phyloP scores from a whole-genome alignment of 2,329 filamentous ascomycete genomes.

The Aureobasidium musti region DNA sequence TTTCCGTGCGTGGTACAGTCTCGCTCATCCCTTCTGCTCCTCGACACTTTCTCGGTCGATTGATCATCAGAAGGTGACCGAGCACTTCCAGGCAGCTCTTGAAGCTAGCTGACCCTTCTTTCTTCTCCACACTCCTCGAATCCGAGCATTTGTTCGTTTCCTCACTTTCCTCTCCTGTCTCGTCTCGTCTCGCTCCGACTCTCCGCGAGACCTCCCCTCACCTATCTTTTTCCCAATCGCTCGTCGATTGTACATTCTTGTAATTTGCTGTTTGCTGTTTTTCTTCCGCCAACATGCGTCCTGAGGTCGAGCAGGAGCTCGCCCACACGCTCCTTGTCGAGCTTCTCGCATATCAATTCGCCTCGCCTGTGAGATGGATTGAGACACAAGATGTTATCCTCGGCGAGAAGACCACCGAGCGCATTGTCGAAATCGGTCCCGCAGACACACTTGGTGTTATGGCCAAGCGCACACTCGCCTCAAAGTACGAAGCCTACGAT shows the following conservation, averaged over 20 bases:
- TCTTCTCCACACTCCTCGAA: constrained; percentile 25
- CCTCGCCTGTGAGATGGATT: constrained; percentile 98
- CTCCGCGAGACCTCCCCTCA: constrained; percentile 20
- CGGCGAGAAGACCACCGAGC: constrained; percentile 91
- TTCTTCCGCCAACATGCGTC: constrained; percentile 69
- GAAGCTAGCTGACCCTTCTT: constrained; percentile 30
- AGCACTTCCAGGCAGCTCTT: constrained; percentile 24
- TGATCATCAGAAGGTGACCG: constrained; percentile 25
- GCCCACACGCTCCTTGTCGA: constrained; percentile 97
- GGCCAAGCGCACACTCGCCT: constrained; percentile 92
- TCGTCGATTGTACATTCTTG: constrained; percentile 25
- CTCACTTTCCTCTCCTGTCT: constrained; percentile 26
- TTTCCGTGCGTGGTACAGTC: constrained; percentile 23
- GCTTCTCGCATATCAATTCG: constrained; percentile 98
- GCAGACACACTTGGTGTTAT: constrained; percentile 96
- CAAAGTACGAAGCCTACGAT: constrained; percentile 98
- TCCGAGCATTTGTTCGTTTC: constrained; percentile 17
- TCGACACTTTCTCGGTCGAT: constrained; percentile 20
- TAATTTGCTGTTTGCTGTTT: constrained; percentile 26
- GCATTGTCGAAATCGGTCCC: constrained; percentile 96
- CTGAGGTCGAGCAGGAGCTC: constrained; percentile 99
- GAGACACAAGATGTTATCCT: constrained; percentile 99
- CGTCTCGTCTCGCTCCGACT: constrained; percentile 19
- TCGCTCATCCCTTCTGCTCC: constrained; percentile 15
- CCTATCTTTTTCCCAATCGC: constrained; percentile 14